Conservation (phyloP, 1,284 basidiomycete species). For the Athelia sp. region DNA sequence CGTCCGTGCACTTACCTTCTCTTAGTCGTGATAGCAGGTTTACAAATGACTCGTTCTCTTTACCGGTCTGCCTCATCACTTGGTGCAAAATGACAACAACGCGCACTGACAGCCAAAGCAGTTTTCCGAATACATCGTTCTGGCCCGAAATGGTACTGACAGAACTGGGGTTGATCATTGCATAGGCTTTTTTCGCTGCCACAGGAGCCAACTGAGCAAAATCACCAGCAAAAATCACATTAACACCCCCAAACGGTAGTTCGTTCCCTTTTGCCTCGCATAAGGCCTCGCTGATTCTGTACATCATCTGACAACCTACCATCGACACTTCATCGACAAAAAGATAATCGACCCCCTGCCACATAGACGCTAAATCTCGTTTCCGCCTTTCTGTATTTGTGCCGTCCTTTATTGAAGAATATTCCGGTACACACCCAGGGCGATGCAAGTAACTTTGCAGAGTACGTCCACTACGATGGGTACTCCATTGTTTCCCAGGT, state of each 20-base stretch:
- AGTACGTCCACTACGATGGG: no score
- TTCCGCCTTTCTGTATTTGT: no score
- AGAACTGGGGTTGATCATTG: no score
- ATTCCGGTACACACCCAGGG: no score
- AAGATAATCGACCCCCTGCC: conserved; percentile 24
- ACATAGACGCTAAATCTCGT: no score
- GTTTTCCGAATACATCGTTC: background rate
- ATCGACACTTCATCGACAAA: conserved; percentile 40
- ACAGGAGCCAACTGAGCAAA: conserved; percentile 34
- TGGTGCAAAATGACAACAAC: conserved; percentile 2
- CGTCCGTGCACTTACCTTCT: conserved; percentile 6
- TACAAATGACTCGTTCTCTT: conserved; percentile 1
- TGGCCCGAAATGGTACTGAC: no score
- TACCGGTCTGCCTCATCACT: background rate
- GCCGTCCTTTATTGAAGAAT: no score
- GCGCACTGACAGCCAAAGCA: conserved; percentile 2
- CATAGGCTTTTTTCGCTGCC: no score
- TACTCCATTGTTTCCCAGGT: no score
- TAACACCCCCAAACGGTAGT: conserved; percentile 30
- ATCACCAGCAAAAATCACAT: conserved; percentile 34
- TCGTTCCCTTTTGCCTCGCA: conserved; percentile 22
- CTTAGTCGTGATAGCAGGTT: background rate
- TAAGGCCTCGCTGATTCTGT: no score
- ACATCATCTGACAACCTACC: no score
- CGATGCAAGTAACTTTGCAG: no score